Conservation (phyloP, 345 rosid genomes). For the Syzygium aqueum region DNA sequence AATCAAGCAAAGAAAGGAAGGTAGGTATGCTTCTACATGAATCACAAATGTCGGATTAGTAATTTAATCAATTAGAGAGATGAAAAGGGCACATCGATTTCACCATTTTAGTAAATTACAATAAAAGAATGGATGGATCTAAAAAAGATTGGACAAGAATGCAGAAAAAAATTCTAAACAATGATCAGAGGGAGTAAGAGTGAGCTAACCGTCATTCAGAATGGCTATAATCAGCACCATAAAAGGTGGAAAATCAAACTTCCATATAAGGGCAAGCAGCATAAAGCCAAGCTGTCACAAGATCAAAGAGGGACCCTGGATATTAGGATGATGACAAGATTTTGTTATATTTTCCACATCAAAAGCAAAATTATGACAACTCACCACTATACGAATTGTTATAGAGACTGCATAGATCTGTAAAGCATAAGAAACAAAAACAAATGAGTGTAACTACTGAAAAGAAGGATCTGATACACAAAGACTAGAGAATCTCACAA, state of each 20-base stretch:
- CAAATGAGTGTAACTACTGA: conserved; percentile 1
- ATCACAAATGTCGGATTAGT: background rate
- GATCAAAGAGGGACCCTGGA: background rate
- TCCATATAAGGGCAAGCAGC: conserved; percentile 94
- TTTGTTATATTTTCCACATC: background rate
- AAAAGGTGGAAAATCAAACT: conserved; percentile 97
- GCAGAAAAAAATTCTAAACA: background rate
- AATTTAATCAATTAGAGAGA: background rate
- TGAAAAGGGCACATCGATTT: background rate
- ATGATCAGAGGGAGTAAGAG: background rate
- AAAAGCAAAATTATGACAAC: conserved; percentile 5
- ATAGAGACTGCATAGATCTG: conserved; percentile 99
- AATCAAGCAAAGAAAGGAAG: background rate
- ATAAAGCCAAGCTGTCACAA: conserved; percentile 87
- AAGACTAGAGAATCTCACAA: background rate
- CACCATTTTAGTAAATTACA: background rate
- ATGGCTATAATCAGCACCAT: conserved; percentile 99
- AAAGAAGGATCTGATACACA: background rate
- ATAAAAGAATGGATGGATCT: background rate
- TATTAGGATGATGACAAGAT: background rate
- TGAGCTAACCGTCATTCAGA: conserved; percentile 76
- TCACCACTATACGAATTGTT: conserved; percentile 98
- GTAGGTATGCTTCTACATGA: background rate
- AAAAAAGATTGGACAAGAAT: background rate
- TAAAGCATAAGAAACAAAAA: conserved; percentile 7